phyloP scores from a whole-genome alignment of 2,329 filamentous ascomycete genomes.

The Laburnicola sp. region DNA sequence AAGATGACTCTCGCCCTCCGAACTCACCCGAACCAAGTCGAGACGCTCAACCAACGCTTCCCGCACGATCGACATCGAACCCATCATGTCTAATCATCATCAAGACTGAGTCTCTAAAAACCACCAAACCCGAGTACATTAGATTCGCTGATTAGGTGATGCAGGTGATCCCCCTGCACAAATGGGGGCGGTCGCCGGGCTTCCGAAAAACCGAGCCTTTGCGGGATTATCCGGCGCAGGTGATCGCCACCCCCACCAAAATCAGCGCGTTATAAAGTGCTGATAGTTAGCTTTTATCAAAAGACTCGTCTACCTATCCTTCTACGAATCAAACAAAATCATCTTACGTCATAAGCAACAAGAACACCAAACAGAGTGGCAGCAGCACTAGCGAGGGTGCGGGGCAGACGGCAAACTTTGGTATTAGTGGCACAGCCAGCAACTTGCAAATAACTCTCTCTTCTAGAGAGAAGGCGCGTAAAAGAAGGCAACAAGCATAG shows the following conservation, averaged over 20 bases:
- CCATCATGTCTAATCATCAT: too few relatives aligned
- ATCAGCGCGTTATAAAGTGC: background rate
- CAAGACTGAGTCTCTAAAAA: too few relatives aligned
- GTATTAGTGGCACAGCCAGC: too few relatives aligned
- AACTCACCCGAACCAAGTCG: too few relatives aligned
- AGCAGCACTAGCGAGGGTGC: constrained; percentile 11
- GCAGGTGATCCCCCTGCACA: background rate
- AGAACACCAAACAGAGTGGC: constrained; percentile 39
- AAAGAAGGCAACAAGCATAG: too few relatives aligned
- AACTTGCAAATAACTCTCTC: too few relatives aligned
- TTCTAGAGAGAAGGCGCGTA: too few relatives aligned
- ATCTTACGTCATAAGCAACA: constrained; percentile 34
- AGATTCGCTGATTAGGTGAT: background rate
- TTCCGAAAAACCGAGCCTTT: background rate
- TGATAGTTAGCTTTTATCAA: background rate
- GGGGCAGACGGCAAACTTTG: too few relatives aligned
- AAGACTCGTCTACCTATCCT: background rate
- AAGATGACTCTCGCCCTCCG: too few relatives aligned
- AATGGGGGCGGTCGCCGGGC: background rate
- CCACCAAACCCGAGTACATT: too few relatives aligned
- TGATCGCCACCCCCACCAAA: background rate
- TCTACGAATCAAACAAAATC: background rate
- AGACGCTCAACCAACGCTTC: too few relatives aligned
- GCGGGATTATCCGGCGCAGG: background rate
- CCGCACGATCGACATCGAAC: too few relatives aligned